These are phyloP conservation scores for Trametes villosa DNA, from an alignment of 768 basidiomycete species.

Conservation along the genomic window DNA sequence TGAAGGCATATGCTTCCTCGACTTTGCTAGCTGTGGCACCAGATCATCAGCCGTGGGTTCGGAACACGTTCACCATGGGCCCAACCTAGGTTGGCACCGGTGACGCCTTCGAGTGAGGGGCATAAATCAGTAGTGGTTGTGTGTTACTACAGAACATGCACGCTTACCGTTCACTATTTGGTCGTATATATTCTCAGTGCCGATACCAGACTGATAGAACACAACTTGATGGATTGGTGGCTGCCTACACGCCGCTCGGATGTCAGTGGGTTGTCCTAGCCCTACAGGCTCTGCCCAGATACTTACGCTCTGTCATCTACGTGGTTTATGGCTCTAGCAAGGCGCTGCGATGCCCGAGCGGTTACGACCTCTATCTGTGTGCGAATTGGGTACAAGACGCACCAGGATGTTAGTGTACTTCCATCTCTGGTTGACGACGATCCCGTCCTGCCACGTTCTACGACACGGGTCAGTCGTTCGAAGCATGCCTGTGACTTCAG, in stretches of 20 bases:
- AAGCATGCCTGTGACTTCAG: neutral
- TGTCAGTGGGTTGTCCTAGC: neutral
- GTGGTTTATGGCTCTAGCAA: slow-evolving; percentile 37
- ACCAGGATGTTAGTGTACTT: slow-evolving; percentile 40
- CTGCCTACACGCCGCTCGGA: slow-evolving; percentile 11
- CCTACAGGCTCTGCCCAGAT: neutral
- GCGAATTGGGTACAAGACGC: neutral
- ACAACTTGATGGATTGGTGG: slow-evolving; percentile 37
- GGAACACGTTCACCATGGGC: neutral
- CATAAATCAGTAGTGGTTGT: neutral
- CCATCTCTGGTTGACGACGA: slow-evolving; percentile 34
- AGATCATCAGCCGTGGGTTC: neutral
- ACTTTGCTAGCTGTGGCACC: slow-evolving; percentile 63
- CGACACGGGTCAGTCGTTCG: neutral
- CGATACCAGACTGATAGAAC: slow-evolving; percentile 46
- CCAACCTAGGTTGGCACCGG: slow-evolving; percentile 63
- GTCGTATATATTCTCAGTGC: slow-evolving; percentile 59
- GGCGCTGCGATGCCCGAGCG: slow-evolving; percentile 25
- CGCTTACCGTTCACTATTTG: slow-evolving; percentile 61
- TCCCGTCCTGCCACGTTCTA: slow-evolving; percentile 76
- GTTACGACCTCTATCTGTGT: neutral
- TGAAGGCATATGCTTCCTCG: slow-evolving; percentile 80
- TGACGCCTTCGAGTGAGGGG: slow-evolving; percentile 51
- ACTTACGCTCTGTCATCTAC: slow-evolving; percentile 37
- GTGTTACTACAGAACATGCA: neutral